Percentiles rank a stretch among this genome's conserved stretches.
Conservation (phyloP, 345 rosid species). For the Hypericum androsaemum region DNA sequence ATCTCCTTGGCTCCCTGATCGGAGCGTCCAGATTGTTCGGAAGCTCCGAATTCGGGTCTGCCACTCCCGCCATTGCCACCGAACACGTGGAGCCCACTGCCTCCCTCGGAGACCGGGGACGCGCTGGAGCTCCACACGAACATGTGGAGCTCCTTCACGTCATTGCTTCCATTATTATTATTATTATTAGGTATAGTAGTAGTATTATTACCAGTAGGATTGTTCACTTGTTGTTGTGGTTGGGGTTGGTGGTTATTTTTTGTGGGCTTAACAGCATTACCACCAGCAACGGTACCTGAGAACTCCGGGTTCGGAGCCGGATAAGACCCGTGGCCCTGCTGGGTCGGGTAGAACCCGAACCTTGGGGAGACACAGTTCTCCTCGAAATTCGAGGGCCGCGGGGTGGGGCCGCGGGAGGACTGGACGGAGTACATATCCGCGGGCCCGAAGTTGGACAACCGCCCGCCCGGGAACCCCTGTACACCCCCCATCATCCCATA, state of each 20-base stretch:
- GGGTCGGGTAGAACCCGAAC: slow-evolving; percentile 63
- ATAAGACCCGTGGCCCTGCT: slow-evolving; percentile 51
- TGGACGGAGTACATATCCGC: slow-evolving; percentile 75
- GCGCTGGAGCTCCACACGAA: slow-evolving; percentile 8
- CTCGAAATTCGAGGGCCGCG: slow-evolving; percentile 23
- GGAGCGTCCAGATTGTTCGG: slow-evolving; percentile 68
- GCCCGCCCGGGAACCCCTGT: neutral
- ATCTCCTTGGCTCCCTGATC: slow-evolving; percentile 91
- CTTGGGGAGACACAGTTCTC: slow-evolving; percentile 62
- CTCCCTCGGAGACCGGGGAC: slow-evolving; percentile 6
- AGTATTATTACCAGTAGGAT: slow-evolving; percentile 20
- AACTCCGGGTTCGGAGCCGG: slow-evolving; percentile 91
- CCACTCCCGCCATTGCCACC: slow-evolving; percentile 24
- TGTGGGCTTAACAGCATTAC: slow-evolving; percentile 20
- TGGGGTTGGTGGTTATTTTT: slow-evolving; percentile 17
- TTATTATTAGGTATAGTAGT: slow-evolving; percentile 5
- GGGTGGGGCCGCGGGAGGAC: slow-evolving; percentile 55
- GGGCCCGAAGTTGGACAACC: slow-evolving; percentile 76
- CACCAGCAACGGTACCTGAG: slow-evolving; percentile 24
- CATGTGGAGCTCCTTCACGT: slow-evolving; percentile 31
- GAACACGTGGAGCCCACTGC: slow-evolving; percentile 54
- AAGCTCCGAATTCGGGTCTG: slow-evolving; percentile 29
- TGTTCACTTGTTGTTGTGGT: slow-evolving; percentile 14
- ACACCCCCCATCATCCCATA: slow-evolving; percentile 22
- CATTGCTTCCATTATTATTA: slow-evolving; percentile 46